phyloP scores from a whole-genome alignment of 495 filamentous ascomycete genomes.

The Choiromyces venosus region DNA sequence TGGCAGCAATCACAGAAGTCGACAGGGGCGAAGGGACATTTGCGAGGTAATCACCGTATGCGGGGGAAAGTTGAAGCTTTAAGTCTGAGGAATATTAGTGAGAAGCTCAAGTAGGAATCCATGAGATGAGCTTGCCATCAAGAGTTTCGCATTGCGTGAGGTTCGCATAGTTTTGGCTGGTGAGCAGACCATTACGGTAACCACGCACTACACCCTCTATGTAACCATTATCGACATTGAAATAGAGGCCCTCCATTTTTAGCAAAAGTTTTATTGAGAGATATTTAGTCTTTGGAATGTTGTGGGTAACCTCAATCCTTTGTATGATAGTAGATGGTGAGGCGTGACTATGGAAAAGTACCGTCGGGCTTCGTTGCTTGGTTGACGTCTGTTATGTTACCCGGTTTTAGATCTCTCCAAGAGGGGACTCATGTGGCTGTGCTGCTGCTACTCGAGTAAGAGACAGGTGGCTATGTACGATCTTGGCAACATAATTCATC shows the following conservation, averaged over 20 bases:
- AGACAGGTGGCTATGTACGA: background rate
- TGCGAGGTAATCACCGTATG: constrained; percentile 95
- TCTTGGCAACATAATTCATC: too few relatives aligned
- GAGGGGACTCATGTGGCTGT: background rate
- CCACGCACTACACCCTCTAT: constrained; percentile 95
- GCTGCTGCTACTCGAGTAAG: too few relatives aligned
- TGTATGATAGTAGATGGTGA: background rate
- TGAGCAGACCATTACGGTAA: constrained; percentile 91
- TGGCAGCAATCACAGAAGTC: constrained; percentile 87
- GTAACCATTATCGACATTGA: constrained; percentile 95
- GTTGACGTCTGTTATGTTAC: background rate
- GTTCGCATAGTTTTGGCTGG: constrained; percentile 85
- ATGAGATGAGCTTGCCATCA: constrained; percentile 61
- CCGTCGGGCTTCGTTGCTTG: background rate
- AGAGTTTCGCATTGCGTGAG: constrained; percentile 97
- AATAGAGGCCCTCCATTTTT: constrained; percentile 88
- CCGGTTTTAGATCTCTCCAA: background rate
- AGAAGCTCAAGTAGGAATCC: background rate
- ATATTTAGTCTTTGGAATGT: constrained; percentile 14
- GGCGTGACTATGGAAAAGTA: background rate
- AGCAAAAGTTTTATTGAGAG: background rate
- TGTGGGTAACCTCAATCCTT: background rate
- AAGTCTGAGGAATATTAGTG: constrained; percentile 59
- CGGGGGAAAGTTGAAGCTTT: constrained; percentile 90
- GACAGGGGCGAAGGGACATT: constrained; percentile 94